Base-by-base conservation (phyloP, 345 rosid genomes). In the Cardamine chenopodiifolia region DNA sequence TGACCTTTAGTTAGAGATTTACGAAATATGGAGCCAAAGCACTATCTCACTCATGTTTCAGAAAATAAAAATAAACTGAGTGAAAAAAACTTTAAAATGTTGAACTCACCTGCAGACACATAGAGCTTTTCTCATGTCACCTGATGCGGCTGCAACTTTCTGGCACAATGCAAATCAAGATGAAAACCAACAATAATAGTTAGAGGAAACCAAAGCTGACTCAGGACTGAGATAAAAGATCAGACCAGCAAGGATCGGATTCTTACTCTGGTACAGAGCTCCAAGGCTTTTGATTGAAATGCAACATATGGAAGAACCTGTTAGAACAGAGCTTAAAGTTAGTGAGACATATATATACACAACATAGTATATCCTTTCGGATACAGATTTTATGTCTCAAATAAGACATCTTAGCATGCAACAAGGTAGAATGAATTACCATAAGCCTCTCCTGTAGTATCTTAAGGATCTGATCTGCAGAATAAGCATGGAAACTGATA, bases 181-280 rank as follows among this genome's bases (percentile, higher is more conserved):
- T 57, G 28, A 20, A 28, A 44, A 26, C 54, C 32, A 73, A 20
- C 5, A 18, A 23, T 34, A 22, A 32, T 64, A 6, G 25, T 14
- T 22, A 4, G 20, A 52, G 18, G 13, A 17, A 74, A 56, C 18
- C 7, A 34, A 44, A 7, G 4, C 26, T 48, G 52, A 57, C 17
- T 19, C 31, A 48, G 5, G 42, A 37, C 1, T 35, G 53, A 40
- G 19, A 42, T 0, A 64, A 48, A 11, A 19, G 8, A 62, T 19
- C 6, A 60, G n/a, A 62, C 61, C 3, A 34, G 69, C 0, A 20
- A 18, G 23, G n/a, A n/a, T 28, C n/a, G 7, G 22, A 25, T 26
- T 83, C 96, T 86, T 75, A 93, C 98, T 77, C 98, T 91, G 61
- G 98, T 92, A 71, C 97, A 93, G 11, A 93, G 90, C 82, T 93